phyloP scores from a whole-genome alignment of 2,329 filamentous ascomycete species.

The Ascochyta koolunga region DNA sequence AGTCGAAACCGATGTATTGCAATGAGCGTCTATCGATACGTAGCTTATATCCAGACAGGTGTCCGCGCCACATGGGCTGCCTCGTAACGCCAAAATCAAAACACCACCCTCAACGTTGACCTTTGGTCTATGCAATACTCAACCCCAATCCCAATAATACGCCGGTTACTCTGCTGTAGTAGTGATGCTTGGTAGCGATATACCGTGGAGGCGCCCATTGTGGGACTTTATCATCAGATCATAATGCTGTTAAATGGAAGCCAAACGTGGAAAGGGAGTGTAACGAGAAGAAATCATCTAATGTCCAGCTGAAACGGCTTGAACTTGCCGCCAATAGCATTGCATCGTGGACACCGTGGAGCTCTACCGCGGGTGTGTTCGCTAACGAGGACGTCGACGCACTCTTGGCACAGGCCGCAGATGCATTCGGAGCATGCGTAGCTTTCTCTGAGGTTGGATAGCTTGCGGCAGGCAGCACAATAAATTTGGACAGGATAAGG shows the following conservation, averaged over 20 bases:
- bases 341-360: conserved; percentile 76
- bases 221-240: conserved; percentile 10
- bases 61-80: conserved; percentile 8
- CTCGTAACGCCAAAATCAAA: conserved; percentile 4
- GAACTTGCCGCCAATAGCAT: conserved; percentile 78
- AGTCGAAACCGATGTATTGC: conserved; percentile 10
- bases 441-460: conserved; percentile 79
- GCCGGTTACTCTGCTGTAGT: conserved; percentile 29
- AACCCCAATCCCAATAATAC: conserved; percentile 11
- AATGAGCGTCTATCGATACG: conserved; percentile 15
- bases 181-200: conserved; percentile 17
- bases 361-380: conserved; percentile 73
- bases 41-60: conserved; percentile 12
- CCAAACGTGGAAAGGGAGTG: not conserved
- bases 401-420: conserved; percentile 86
- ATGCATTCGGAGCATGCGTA: conserved; percentile 97
- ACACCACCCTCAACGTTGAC: conserved; percentile 7
- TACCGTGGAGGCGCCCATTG: conserved; percentile 5
- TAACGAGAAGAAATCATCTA: conserved; percentile 56
- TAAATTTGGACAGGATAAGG: conserved; percentile 76
- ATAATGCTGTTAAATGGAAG: conserved; percentile 23
- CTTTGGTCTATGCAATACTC: conserved; percentile 26
- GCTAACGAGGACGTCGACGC: conserved; percentile 79
- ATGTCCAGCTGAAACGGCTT: conserved; percentile 87
- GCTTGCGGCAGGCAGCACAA: conserved; percentile 82